Evolutionary conservation across 2,329 filamentous ascomycete species (phyloP).

Genomic region (Bimuria novae-zelandiae): DNA sequence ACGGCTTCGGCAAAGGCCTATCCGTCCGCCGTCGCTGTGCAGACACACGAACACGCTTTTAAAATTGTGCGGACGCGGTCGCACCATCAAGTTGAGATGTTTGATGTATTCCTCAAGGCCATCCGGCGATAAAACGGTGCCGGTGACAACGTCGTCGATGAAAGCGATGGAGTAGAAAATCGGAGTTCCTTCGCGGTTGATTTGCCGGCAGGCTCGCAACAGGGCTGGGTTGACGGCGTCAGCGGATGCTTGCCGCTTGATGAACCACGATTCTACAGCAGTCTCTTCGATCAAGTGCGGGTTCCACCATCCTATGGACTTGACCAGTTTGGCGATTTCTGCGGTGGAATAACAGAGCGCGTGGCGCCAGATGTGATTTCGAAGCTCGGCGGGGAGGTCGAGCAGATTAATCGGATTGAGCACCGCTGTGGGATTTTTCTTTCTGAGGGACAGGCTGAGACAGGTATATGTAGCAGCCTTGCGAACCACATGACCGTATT

Average conservation of each 20-base stretch:
- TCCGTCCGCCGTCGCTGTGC: not conserved
- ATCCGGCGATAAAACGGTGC: not conserved
- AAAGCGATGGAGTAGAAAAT: not conserved
- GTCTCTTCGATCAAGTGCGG: not conserved
- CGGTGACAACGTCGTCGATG: not conserved
- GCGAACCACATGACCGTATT: too few species aligned
- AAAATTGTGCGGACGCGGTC: constrained; percentile 1
- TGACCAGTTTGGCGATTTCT: not conserved
- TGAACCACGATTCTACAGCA: not conserved
- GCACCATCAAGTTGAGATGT: not conserved
- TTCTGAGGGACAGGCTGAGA: not conserved
- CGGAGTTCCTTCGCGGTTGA: not conserved
- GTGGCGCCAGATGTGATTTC: not conserved
- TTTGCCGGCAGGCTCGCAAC: not conserved
- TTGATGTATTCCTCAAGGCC: not conserved
- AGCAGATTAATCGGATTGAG: not conserved
- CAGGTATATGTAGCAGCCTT: too few species aligned
- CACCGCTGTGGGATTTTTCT: not conserved
- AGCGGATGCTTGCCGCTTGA: not conserved
- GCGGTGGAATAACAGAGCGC: not conserved
- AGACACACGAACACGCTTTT: not conserved
- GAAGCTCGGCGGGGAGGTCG: not conserved
- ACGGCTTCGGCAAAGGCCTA: not conserved
- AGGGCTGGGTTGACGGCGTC: not conserved
- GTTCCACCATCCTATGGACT: not conserved